phyloP scores from a whole-genome alignment of 2,329 filamentous ascomycete species.

The Nigrospora sphaerica region DNA sequence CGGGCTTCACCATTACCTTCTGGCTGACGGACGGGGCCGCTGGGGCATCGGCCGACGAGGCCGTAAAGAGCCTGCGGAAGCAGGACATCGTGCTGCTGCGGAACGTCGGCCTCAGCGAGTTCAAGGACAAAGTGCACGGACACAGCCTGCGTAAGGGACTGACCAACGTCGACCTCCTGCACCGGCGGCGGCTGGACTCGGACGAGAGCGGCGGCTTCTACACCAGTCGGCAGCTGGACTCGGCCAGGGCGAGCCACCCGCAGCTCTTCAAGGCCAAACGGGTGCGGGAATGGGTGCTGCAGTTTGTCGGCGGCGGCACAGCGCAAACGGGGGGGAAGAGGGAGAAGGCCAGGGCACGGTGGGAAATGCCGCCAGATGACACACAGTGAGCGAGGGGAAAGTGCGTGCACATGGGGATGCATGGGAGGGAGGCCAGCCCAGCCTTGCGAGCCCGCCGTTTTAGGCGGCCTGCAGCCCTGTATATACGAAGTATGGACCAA shows the following conservation, averaged over 20 bases:
- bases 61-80: constrained; percentile 43
- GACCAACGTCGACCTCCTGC: constrained; percentile 63
- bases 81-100: constrained; percentile 75
- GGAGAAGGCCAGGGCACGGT: constrained; percentile 16
- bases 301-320: constrained; percentile 51
- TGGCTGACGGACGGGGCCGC: constrained; percentile 53
- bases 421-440: too few relatives aligned
- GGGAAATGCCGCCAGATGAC: constrained; percentile 23
- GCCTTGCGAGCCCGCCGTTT: too few relatives aligned
- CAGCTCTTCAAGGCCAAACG: constrained; percentile 56
- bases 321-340: constrained; percentile 16
- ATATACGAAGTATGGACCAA: too few relatives aligned
- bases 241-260: constrained; percentile 27
- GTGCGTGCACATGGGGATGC: too few relatives aligned
- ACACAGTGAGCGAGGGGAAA: constrained; percentile 13
- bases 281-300: constrained; percentile 69
- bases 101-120: constrained; percentile 72
- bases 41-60: constrained; percentile 3
- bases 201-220: constrained; percentile 52
- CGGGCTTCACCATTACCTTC: constrained; percentile 76
- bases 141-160: constrained; percentile 69
- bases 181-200: constrained; percentile 44
- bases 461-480: too few relatives aligned
- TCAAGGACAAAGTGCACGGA: constrained; percentile 72
- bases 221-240: constrained; percentile 39